Percentiles rank a stretch among this genome's conserved stretches.
Evolutionary conservation across 2,329 filamentous ascomycete species (phyloP).

Genomic region (Didymella pinodella): DNA sequence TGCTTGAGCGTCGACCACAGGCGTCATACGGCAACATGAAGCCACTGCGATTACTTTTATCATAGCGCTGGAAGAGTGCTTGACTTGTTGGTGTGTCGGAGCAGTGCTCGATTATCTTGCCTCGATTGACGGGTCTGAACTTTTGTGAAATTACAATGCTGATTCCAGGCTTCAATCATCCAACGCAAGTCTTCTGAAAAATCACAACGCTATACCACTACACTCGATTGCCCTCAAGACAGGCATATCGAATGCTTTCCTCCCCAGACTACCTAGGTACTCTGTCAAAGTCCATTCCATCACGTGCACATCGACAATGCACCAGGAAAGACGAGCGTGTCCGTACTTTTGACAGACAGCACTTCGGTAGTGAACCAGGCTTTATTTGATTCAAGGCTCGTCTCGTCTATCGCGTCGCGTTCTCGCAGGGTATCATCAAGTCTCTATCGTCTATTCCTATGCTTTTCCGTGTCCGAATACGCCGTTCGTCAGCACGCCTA

Average conservation of each 20-base stretch:
- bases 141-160: no score
- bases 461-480: constrained; percentile 17
- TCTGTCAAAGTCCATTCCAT: neutral
- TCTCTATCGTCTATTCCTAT: constrained; percentile 33
- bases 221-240: neutral
- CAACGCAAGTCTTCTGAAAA: neutral
- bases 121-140: no score
- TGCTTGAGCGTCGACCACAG: no score
- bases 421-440: constrained; percentile 39
- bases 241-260: neutral
- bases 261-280: neutral
- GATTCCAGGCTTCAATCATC: neutral
- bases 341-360: constrained; percentile 33
- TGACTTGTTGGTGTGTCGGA: no score
- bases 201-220: neutral
- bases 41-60: no score
- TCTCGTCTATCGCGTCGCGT: constrained; percentile 22
- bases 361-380: constrained; percentile 27
- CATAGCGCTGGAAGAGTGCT: no score
- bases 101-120: no score
- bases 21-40: no score
- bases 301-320: neutral
- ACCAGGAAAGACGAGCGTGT: neutral
- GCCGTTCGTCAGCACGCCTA: constrained; percentile 5
- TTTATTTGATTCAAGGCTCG: constrained; percentile 3